Evolutionary conservation across 148 eudicot species (phyloP).

Genomic region (Persicaria tinctoria): DNA sequence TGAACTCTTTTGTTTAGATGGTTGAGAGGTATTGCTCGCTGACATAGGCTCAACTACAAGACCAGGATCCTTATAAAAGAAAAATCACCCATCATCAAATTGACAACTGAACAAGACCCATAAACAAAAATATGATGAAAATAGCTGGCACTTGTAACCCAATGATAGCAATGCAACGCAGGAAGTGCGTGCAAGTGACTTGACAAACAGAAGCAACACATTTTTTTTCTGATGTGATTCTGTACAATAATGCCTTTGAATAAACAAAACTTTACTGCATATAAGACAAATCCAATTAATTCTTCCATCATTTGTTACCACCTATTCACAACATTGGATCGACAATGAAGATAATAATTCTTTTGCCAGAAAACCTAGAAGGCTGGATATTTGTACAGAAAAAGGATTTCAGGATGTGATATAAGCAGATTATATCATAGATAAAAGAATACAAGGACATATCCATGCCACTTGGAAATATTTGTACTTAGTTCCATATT

Average conservation of each 20-base stretch:
- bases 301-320: background rate
- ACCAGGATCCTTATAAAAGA: slow-evolving; percentile 62
- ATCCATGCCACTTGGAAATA: background rate
- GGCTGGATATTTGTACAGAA: background rate
- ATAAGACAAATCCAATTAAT: background rate
- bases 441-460: background rate
- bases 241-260: background rate
- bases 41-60: slow-evolving; percentile 82
- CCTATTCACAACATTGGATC: background rate
- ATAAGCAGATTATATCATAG: background rate
- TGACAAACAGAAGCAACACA: background rate
- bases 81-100: slow-evolving; percentile 2
- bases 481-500: background rate
- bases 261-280: background rate
- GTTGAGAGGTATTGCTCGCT: slow-evolving; percentile 49
- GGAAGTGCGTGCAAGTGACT: slow-evolving; percentile 2
- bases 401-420: slow-evolving; percentile 1
- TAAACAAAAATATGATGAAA: background rate
- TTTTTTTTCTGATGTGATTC: background rate
- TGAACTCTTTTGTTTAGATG: slow-evolving; percentile 46
- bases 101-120: background rate
- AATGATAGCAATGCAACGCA: background rate
- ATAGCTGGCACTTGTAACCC: background rate
- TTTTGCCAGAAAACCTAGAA: background rate
- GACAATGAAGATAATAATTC: background rate